phyloP scores from a whole-genome alignment of 106 monocot genomes.

The Phalaenopsis aphrodite region DNA sequence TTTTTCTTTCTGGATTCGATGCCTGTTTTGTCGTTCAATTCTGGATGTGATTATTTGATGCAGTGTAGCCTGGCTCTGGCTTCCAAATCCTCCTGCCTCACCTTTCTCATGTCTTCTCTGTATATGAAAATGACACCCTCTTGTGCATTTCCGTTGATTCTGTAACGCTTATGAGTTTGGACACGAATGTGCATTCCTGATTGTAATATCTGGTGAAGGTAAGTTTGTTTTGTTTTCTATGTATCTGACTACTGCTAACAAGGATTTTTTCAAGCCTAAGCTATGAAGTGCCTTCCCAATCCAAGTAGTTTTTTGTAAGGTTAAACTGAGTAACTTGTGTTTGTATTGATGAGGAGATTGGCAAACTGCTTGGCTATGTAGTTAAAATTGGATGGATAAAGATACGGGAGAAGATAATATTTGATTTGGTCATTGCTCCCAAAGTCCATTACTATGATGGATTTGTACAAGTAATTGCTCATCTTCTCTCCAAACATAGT shows the following conservation, averaged over 20 bases:
- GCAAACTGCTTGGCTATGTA: constrained; percentile 55
- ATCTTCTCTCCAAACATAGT: constrained; percentile 12
- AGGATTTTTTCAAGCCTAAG: constrained; percentile 64
- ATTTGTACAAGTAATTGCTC: constrained; percentile 34
- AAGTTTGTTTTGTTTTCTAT: too few species aligned
- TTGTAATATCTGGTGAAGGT: too few species aligned
- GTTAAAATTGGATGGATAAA: constrained; percentile 27
- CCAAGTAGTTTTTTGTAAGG: background rate
- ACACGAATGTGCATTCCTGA: too few species aligned
- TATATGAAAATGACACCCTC: too few species aligned
- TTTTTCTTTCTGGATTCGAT: too few species aligned
- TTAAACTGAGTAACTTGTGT: constrained; percentile 29
- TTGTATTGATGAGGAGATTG: constrained; percentile 57
- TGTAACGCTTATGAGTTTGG: too few species aligned
- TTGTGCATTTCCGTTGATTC: too few species aligned
- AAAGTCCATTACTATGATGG: constrained; percentile 51
- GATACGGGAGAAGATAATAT: constrained; percentile 66
- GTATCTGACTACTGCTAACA: constrained; percentile 45
- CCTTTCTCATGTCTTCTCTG: too few species aligned
- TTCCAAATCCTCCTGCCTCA: too few species aligned
- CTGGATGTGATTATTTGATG: too few species aligned
- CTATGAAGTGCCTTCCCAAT: constrained; percentile 43
- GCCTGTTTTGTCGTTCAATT: too few species aligned
- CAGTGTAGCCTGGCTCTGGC: too few species aligned
- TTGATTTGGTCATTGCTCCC: constrained; percentile 95